Base-by-base conservation (phyloP, 139 green algal genomes). In the Picochlorum sp. region DNA sequence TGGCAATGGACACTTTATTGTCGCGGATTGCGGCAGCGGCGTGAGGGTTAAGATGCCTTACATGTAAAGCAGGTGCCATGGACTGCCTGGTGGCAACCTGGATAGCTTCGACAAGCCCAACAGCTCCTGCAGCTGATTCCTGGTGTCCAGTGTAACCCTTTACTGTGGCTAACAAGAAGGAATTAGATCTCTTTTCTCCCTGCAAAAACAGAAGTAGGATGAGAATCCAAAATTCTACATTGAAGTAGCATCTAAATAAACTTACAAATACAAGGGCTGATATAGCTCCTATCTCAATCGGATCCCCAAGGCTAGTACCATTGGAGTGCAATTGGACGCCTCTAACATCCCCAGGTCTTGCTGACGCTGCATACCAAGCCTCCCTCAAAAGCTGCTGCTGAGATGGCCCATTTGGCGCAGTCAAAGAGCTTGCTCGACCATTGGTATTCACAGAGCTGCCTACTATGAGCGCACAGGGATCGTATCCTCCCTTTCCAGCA, bases 391-490 rank as follows among this genome's bases (percentile, higher is more conserved):
- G 41, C 39, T 31, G 37, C 40, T 70, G 62, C 78, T 96, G 88
- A 10, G 84, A 69, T 7, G 84, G 88, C 5, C 88, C 88, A 59
- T 92, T 88, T 22, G 88, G 88, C 10, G 86, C 88, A 1, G 87
- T 96, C 33, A 96, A 75, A 59, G 61, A 78, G 76, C 79, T 90
- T 50, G 81, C 89, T 41, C 87, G 74, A 26, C 88, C 88, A 50
- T 95, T 89, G 63, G 90, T 82, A 77, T 96, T 96, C n/a, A 95
- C 83, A 0, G 86, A 78, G 2, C 73, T 75, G 18, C 67, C 79
- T 0, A 43, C 12, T 7, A 94, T 40, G 0, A 88, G 9, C 1
- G 37, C 74, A 33, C 77, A 25, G 12, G 24, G 31, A 24, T 28
- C n/a, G 7, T 45, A 26, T 20, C 2, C 18, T 7, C 41, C 29